Evolutionary conservation across 1,139 yeast genomes (phyloP), one percentile per base, ranked within the genome.

Genomic region (Insectozyma bohioensis): DNA sequence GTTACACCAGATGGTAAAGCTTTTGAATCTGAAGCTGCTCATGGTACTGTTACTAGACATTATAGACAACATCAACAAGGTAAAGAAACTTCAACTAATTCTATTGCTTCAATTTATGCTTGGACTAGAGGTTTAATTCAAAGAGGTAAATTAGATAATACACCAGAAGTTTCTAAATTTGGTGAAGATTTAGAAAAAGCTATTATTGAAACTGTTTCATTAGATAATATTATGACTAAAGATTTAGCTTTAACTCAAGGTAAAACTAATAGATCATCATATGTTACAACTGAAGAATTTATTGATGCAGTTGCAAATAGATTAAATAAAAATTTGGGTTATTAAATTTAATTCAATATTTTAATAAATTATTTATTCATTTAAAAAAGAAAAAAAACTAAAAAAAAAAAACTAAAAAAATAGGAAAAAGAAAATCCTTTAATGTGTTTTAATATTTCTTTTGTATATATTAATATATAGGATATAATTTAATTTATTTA

Each of bases 41-140:
- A 90, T 60, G 97, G 97, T 40, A 90, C 97, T 26, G 97, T 90
- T 47, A 90, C 97, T 39, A 85, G 97, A 67, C 97, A 90, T 61
- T 90, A 72, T 71, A 82, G 97, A 69, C 94, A 83, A 64, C 85
- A 86, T 62, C 97, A 90, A 66, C 84, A 83, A 63, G 97, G 97
- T 49, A 85, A 87, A 61, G 96, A 88, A 67, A 90, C 97, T 20
- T 87, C 96, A n/a, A 90, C 97, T 46, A 90, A 90, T 69, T 88
- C 97, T 26, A 90, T 90, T 63, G 97, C 97, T n/a, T 87, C 96
- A 18, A 90, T 90, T 51, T 90, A 82, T 52, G 97, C 97, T 25
- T 90, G 97, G 97, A 76, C 95, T 32, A 80, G 95, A 58, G 97
- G 97, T 51, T 61, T 90, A 39, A 78, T 78, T 47, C 94, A 85